Evolutionary conservation across 2,329 filamentous ascomycete species (phyloP), one percentile per base, ranked within the genome.

Genomic region (Alternaria atra): DNA sequence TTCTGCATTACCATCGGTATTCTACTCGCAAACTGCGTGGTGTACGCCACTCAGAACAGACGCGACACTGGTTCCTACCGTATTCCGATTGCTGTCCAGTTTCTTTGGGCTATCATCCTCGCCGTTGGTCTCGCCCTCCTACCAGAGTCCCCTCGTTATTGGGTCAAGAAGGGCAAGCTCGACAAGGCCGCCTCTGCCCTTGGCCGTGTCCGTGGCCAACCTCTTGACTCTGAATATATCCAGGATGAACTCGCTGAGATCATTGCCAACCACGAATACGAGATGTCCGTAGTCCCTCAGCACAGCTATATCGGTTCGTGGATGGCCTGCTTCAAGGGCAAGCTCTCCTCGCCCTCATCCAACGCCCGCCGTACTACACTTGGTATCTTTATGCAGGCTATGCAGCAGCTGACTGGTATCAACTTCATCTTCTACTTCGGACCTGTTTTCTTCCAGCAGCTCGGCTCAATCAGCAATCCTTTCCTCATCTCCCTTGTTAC

Each of bases 201-300:
- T 10, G 80, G 87, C 55, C 85, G 85, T 64, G 86, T 97, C 46
- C 91, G 93, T 79, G 91, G 91, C 64, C 91, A 96, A 83, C 85
- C 90, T 51, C 75, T 82, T 58, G 88, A 91, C 60, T 94, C 91
- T 17, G 88, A 92, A 70, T 93, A 88, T 80, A 90, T 97, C 79
- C 88, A 92, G 82, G 82, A 87, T 64, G 93, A 97, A 81, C 86
- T 96, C 51, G 87, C 91, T 57, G 93, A 97, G 83, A 94, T 97
- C 70, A 87, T 96, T 64, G 93, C 93, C 84, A 97, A 97, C 85
- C 88, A 96, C 81, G 92, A 93, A 82, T 95, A 95, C 77, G 93
- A 97, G 84, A 76, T 90, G 70, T 76, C 87, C 52, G 83, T 91
- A 67, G 55, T 76, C 58, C 74, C 72, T 17, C 67, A 75, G 61